Evolutionary conservation across 129 eudicot genomes (phyloP).

Genomic region (Arctium lappa): DNA sequence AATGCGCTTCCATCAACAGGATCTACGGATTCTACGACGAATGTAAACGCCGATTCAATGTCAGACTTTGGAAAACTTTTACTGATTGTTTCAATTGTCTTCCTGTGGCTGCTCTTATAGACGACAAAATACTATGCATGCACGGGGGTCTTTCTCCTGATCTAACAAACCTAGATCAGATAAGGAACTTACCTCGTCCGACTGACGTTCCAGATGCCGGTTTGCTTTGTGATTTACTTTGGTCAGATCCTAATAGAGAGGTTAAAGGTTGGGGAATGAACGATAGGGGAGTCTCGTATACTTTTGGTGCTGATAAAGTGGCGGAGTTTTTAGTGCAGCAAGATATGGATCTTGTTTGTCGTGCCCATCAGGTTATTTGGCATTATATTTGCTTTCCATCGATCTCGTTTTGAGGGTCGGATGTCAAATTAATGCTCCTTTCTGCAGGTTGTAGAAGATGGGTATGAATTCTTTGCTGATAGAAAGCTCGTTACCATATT

Average conservation of each 20-base stretch:
- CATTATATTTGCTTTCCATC: background rate
- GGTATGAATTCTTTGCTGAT: constrained; percentile 79
- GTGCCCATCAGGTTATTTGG: constrained; percentile 65
- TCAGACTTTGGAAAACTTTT: constrained; percentile 67
- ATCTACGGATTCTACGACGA: constrained; percentile 79
- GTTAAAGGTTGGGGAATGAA: constrained; percentile 75
- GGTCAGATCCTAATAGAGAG: constrained; percentile 74
- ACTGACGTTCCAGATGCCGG: constrained; percentile 77
- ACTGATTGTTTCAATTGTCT: constrained; percentile 75
- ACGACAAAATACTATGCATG: constrained; percentile 78
- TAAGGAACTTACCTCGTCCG: constrained; percentile 62
- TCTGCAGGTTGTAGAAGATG: constrained; percentile 79
- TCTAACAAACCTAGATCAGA: constrained; percentile 59
- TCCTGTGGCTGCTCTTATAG: constrained; percentile 76
- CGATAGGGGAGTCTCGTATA: constrained; percentile 65
- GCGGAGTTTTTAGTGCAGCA: constrained; percentile 68
- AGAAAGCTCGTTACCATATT: constrained; percentile 76
- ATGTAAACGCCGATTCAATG: constrained; percentile 76
- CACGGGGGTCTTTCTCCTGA: constrained; percentile 86
- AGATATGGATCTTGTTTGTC: constrained; percentile 82
- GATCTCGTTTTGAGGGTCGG: background rate
- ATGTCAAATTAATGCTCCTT: background rate
- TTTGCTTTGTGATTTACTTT: constrained; percentile 70
- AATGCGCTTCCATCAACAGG: constrained; percentile 76
- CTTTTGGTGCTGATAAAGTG: constrained; percentile 77